Conservation (phyloP, 768 basidiomycete genomes). For the Omphalotus guepiniiformis region DNA sequence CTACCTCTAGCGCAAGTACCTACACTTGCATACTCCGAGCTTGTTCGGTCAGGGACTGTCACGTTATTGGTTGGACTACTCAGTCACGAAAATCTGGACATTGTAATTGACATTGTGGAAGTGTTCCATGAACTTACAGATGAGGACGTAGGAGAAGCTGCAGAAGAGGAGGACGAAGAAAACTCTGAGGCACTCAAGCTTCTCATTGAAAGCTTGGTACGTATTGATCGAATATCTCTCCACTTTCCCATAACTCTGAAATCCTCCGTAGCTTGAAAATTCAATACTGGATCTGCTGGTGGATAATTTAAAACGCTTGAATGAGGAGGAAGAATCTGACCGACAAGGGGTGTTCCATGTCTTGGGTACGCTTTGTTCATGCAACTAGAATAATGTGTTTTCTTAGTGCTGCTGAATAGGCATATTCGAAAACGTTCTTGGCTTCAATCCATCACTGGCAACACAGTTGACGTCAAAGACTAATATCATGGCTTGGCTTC, state of each 20-base stretch:
- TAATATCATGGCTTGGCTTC: constrained; percentile 70
- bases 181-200: constrained; percentile 62
- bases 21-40: constrained; percentile 80
- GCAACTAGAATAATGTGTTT: not conserved
- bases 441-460: constrained; percentile 77
- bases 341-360: constrained; percentile 91
- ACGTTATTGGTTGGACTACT: constrained; percentile 76
- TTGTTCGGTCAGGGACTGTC: constrained; percentile 73
- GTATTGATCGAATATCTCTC: constrained; percentile 24
- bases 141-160: constrained; percentile 87
- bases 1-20: constrained; percentile 88
- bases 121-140: constrained; percentile 93
- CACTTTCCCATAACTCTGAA: constrained; percentile 2
- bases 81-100: constrained; percentile 95
- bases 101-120: constrained; percentile 93
- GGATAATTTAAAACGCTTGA: constrained; percentile 83
- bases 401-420: constrained; percentile 37
- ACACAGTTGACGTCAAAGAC: constrained; percentile 70
- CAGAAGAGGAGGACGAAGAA: constrained; percentile 59
- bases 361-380: constrained; percentile 41
- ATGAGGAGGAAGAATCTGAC: constrained; percentile 89
- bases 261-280: constrained; percentile 59
- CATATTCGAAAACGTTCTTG: constrained; percentile 89
- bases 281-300: constrained; percentile 86
- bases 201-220: constrained; percentile 72